Conservation (phyloP, 148 eudicot species). For the Heliosperma pusillum region DNA sequence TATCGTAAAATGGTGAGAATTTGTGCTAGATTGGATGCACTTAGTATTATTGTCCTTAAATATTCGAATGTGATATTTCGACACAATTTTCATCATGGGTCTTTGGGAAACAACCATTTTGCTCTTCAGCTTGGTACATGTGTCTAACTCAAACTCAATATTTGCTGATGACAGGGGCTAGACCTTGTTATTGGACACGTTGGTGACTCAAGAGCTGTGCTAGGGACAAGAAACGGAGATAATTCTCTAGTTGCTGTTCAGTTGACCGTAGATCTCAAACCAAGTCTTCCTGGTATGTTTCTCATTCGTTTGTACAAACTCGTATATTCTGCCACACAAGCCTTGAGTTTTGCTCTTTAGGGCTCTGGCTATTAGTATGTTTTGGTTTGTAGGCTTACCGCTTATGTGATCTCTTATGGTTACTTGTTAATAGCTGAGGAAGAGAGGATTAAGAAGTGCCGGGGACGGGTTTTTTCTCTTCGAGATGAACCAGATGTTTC, state of each 20-base stretch:
- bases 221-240: slow-evolving; percentile 70
- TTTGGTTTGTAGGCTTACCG: background rate
- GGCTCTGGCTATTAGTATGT: background rate
- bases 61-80: too few relatives aligned
- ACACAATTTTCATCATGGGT: too few relatives aligned
- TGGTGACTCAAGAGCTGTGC: slow-evolving; percentile 90
- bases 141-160: background rate
- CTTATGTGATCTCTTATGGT: background rate
- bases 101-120: too few relatives aligned
- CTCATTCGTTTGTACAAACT: background rate
- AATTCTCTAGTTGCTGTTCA: slow-evolving; percentile 67
- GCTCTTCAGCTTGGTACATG: background rate
- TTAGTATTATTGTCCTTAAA: too few relatives aligned
- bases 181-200: slow-evolving; percentile 87
- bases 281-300: slow-evolving; percentile 83
- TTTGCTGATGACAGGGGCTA: slow-evolving; percentile 49
- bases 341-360: too few relatives aligned
- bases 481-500: slow-evolving; percentile 86
- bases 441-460: slow-evolving; percentile 77
- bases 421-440: slow-evolving; percentile 54
- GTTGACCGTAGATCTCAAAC: slow-evolving; percentile 95
- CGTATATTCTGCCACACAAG: background rate
- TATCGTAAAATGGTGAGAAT: too few relatives aligned
- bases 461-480: slow-evolving; percentile 87
- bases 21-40: too few relatives aligned